Percentiles rank a stretch among this genome's conserved stretches.
These are phyloP conservation scores for Mitragyna speciosa DNA, from an alignment of 257 asterid genomes.

Conservation along the genomic window DNA sequence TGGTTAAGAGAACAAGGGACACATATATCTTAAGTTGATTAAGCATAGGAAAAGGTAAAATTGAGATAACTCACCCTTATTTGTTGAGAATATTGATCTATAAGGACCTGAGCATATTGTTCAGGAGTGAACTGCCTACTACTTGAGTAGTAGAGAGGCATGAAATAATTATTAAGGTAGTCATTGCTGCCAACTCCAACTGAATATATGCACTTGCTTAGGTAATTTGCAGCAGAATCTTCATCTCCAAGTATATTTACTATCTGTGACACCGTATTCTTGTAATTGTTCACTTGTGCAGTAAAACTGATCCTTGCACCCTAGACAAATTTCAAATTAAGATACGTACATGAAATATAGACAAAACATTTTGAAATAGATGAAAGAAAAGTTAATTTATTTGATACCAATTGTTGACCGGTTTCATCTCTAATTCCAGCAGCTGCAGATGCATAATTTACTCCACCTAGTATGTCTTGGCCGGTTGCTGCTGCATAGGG, in stretches of 20 bases:
- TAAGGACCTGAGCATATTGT: slow-evolving; percentile 41
- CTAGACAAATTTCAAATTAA: slow-evolving; percentile 26
- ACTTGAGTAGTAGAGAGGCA: slow-evolving; percentile 42
- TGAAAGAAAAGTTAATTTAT: background rate
- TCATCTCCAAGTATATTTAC: slow-evolving; percentile 41
- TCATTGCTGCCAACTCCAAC: slow-evolving; percentile 54
- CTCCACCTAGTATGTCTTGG: slow-evolving; percentile 59
- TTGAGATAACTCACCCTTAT: slow-evolving; percentile 21
- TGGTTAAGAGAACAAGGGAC: no score
- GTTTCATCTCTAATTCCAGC: slow-evolving; percentile 73
- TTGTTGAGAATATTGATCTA: slow-evolving; percentile 38
- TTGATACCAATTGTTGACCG: slow-evolving; percentile 65
- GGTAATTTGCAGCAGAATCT: slow-evolving; percentile 34
- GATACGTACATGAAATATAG: background rate
- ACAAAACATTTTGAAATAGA: background rate
- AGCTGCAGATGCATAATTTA: slow-evolving; percentile 32
- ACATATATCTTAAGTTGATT: no score
- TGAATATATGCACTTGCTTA: slow-evolving; percentile 42
- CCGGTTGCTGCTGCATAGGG: slow-evolving; percentile 62
- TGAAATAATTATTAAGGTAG: slow-evolving; percentile 52
- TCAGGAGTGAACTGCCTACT: slow-evolving; percentile 39
- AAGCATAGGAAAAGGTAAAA: background rate
- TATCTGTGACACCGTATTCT: slow-evolving; percentile 63
- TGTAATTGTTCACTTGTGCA: slow-evolving; percentile 71
- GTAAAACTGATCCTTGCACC: slow-evolving; percentile 62